Evolutionary conservation across 176 grass and related monocot genomes (phyloP), one percentile per base, ranked within the genome.

Genomic region (Triticum urartu): DNA sequence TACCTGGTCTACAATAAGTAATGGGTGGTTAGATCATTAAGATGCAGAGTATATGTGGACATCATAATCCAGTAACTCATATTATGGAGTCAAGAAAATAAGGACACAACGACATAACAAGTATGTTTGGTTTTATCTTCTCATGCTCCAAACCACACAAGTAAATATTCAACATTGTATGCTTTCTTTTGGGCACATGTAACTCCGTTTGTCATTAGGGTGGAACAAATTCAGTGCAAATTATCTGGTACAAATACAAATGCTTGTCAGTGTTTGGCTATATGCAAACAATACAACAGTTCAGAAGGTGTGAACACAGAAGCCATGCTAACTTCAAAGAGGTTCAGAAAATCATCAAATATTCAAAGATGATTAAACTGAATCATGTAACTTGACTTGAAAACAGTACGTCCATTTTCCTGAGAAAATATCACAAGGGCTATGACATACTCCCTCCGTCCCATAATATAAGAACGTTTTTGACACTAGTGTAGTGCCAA

Each of bases 1-100:
- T 47, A 47, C 45, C 45, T 47, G 20, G 43, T 60, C 68, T 83
- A 38, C 32, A 56, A 83, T 73, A 71, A 73, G 25, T 72, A 61
- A 47, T 75, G 39, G 35, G 56, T 47, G 6, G 25, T 45, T 33
- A 47, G 17, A 84, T 75, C 36, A 18, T 75, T 36, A 33, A 47
- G 39, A 18, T 84, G 35, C 68, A 83, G 52, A 73, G 15, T 9
- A 83, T 43, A 83, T 84, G 40, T 7, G 2, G 58, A 73, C 3
- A 40, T 47, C 45, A 47, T 47, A 47, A 47, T 47, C 45, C 45
- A 61, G 54, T 42, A 79, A 62, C 60, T 47, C 45, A 47, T 47
- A 47, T 47, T 47, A 14, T 47, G 45, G 11, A 72, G 69, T 72
- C 69, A 47, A 47, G 21, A 72, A 43, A 5, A 47, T 6, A 65